phyloP scores from a whole-genome alignment of 345 rosid genomes.

The Rhodamnia rubescens region DNA sequence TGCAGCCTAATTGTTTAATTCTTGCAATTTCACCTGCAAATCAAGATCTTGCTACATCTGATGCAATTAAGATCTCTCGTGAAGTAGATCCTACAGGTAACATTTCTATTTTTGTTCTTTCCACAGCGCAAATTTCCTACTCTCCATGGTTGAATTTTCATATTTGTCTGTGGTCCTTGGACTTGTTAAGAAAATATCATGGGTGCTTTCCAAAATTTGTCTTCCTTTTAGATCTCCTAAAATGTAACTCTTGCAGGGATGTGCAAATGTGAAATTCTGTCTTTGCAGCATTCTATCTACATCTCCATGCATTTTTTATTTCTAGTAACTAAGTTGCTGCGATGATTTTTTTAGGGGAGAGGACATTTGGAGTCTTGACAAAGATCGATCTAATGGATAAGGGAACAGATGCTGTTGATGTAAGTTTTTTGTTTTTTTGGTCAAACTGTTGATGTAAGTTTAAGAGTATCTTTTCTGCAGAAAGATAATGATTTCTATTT shows the following conservation, averaged over 20 bases:
- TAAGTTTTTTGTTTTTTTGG: constrained; percentile 21
- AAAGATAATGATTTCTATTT: neutral
- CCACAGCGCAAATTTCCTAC: neutral
- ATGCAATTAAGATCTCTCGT: constrained; percentile 96
- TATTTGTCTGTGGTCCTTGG: neutral
- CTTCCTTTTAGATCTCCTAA: neutral
- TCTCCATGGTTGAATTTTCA: neutral
- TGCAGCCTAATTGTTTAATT: constrained; percentile 94
- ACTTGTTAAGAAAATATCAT: neutral
- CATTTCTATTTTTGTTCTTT: neutral
- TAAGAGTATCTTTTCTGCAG: neutral
- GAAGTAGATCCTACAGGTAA: constrained; percentile 98
- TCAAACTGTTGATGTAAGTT: constrained; percentile 70
- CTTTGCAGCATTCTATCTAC: neutral
- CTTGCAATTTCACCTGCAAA: constrained; percentile 99
- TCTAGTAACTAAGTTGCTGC: neutral
- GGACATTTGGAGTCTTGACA: constrained; percentile 95
- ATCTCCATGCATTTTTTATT: neutral
- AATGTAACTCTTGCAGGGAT: neutral
- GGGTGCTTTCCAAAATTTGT: neutral
- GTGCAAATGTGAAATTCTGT: neutral
- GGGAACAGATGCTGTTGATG: constrained; percentile 98
- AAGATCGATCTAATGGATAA: constrained; percentile 99
- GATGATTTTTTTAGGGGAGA: constrained; percentile 54
- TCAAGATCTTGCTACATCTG: constrained; percentile 99